phyloP scores from a whole-genome alignment of 2,329 filamentous ascomycete genomes.

The Colletotrichum sidae region DNA sequence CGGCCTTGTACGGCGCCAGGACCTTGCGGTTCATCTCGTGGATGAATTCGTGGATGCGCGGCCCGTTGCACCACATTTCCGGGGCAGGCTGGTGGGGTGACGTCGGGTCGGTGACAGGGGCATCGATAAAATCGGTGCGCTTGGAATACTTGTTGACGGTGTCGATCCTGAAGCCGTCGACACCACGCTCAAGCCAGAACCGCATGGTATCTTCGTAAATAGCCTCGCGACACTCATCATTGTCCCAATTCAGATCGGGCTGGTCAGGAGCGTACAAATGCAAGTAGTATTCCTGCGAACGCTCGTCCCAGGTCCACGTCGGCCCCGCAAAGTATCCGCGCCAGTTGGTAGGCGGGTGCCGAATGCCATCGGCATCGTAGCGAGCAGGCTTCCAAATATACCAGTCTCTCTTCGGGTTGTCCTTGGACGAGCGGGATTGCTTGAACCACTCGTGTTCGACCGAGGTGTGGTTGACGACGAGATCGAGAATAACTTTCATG shows the following conservation, averaged over 20 bases:
- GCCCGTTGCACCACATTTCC: slow-evolving; percentile 69
- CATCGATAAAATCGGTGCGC: slow-evolving; percentile 66
- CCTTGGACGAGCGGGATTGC: slow-evolving; percentile 61
- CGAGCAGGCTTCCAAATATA: slow-evolving; percentile 74
- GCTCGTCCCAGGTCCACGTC: slow-evolving; percentile 66
- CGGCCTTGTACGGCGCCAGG: slow-evolving; percentile 65
- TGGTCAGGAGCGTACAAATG: slow-evolving; percentile 76
- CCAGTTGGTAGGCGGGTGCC: slow-evolving; percentile 71
- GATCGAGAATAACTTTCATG: slow-evolving; percentile 77
- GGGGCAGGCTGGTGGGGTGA: slow-evolving; percentile 56
- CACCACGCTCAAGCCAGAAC: slow-evolving; percentile 79
- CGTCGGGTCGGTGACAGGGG: slow-evolving; percentile 54
- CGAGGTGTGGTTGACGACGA: slow-evolving; percentile 79
- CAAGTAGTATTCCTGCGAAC: slow-evolving; percentile 64
- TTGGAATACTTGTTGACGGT: slow-evolving; percentile 77
- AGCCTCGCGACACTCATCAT: slow-evolving; percentile 71
- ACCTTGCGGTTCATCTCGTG: slow-evolving; percentile 67
- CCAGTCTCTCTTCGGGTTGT: slow-evolving; percentile 68
- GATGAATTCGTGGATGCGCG: slow-evolving; percentile 72
- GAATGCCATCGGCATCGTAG: slow-evolving; percentile 63
- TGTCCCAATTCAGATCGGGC: slow-evolving; percentile 84
- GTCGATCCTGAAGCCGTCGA: slow-evolving; percentile 75
- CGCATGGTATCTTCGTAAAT: slow-evolving; percentile 75
- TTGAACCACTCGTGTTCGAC: slow-evolving; percentile 69
- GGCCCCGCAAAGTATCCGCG: slow-evolving; percentile 57